These are phyloP conservation scores for Sechiopsis laciniata DNA, from an alignment of 306 rosid species.

Conservation along the genomic window DNA sequence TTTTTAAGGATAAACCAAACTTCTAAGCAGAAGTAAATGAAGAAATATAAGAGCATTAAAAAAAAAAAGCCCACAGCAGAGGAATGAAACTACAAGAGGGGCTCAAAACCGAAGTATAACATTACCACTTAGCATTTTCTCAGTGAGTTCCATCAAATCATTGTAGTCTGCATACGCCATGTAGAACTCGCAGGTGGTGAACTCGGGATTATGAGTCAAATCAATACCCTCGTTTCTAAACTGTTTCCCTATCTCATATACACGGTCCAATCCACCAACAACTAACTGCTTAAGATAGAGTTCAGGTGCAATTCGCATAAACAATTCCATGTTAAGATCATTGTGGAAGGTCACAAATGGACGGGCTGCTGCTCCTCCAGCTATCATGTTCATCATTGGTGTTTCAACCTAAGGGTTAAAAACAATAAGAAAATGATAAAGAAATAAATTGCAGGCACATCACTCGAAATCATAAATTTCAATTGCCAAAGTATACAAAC, in stretches of 20 bases:
- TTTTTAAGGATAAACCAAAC: neutral
- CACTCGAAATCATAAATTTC: neutral
- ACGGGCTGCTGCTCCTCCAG: slow-evolving; percentile 96
- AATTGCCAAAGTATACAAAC: too few relatives aligned
- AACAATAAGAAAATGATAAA: slow-evolving; percentile 13
- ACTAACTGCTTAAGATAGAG: slow-evolving; percentile 85
- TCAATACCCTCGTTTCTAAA: slow-evolving; percentile 97
- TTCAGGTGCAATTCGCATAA: slow-evolving; percentile 92
- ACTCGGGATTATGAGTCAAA: slow-evolving; percentile 93
- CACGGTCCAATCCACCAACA: slow-evolving; percentile 95
- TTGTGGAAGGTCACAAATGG: slow-evolving; percentile 91
- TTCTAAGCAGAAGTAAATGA: too few relatives aligned
- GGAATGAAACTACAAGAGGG: neutral
- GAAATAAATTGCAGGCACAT: neutral
- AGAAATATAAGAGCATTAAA: neutral
- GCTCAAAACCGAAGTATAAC: neutral
- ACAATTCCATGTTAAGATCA: slow-evolving; percentile 77
- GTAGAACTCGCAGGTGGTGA: slow-evolving; percentile 92
- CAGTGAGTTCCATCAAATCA: slow-evolving; percentile 80
- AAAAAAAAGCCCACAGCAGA: neutral
- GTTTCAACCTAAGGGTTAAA: slow-evolving; percentile 78
- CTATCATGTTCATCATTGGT: slow-evolving; percentile 97
- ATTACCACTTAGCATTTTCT: slow-evolving; percentile 79
- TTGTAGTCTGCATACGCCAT: slow-evolving; percentile 85
- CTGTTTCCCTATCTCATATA: slow-evolving; percentile 96